Conservation (phyloP, 1,284 basidiomycete species). For the Psilocybe mexicana region DNA sequence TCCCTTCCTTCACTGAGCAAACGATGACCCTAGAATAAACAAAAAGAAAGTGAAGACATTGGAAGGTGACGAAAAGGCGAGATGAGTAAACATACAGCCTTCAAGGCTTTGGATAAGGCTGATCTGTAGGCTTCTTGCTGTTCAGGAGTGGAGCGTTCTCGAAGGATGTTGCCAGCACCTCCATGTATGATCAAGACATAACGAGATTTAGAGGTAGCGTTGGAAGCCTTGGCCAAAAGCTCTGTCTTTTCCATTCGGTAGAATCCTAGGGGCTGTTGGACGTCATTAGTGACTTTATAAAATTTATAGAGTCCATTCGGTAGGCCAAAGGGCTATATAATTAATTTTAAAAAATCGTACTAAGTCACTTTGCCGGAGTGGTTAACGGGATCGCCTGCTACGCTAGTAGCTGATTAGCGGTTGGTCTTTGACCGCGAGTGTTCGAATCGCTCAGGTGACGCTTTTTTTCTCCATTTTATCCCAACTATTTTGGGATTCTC, state of each 20-base stretch:
- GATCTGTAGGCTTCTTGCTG: conserved; percentile 59
- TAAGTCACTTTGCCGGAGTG: conserved; percentile 86
- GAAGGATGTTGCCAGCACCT: conserved; percentile 71
- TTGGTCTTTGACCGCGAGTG: conserved; percentile 84
- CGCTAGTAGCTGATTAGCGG: conserved; percentile 48
- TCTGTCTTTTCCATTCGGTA: not conserved
- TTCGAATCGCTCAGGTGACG: conserved; percentile 90
- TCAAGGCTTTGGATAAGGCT: conserved; percentile 55
- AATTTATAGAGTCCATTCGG: no score
- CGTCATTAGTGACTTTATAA: not conserved
- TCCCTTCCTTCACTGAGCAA: conserved; percentile 68
- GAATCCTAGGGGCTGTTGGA: not conserved
- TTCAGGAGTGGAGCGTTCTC: conserved; percentile 60
- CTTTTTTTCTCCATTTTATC: conserved; percentile 36
- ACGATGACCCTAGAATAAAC: conserved; percentile 49
- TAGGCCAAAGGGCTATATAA: no score
- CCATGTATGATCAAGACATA: conserved; percentile 75
- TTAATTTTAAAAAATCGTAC: no score
- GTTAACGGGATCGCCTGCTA: conserved; percentile 92
- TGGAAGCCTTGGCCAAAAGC: not conserved
- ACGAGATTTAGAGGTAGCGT: conserved; percentile 8
- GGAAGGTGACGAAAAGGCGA: not conserved
- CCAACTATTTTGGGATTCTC: not conserved
- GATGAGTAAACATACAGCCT: conserved; percentile 34
- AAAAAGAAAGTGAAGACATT: not conserved